A percentile compares a stretch with the other conserved stretches of the same genome.
These are phyloP conservation scores for Cladosporium austrohemisphaericum DNA, from an alignment of 2,329 filamentous ascomycete species.

Conservation along the genomic window DNA sequence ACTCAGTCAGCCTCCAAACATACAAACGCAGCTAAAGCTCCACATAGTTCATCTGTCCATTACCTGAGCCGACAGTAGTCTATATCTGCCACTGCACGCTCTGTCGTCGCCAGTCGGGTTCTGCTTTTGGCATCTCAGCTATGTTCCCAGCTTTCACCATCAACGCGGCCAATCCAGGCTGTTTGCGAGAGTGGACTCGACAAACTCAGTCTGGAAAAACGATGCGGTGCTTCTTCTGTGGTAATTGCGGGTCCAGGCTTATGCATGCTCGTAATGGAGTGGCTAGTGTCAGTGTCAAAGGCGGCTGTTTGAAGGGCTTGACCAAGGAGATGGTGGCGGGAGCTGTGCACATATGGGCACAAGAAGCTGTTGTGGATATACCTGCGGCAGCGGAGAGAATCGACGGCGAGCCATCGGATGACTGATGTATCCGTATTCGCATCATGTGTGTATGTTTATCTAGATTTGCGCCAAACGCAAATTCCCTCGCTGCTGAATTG, in stretches of 20 bases:
- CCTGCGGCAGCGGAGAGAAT: background rate
- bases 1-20: background rate
- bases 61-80: conserved; percentile 6
- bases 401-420: conserved; percentile 14
- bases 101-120: conserved; percentile 16
- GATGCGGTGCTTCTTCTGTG: conserved; percentile 14
- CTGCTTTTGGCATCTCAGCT: conserved; percentile 17
- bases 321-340: conserved; percentile 10
- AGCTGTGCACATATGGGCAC: conserved; percentile 14
- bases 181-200: conserved; percentile 9
- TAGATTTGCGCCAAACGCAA: too few relatives aligned
- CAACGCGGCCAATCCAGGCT: background rate
- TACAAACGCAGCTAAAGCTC: background rate
- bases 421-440: too few relatives aligned
- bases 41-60: conserved; percentile 7
- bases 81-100: conserved; percentile 19
- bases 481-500: too few relatives aligned
- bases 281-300: conserved; percentile 11
- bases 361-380: conserved; percentile 12
- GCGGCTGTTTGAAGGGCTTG: conserved; percentile 1
- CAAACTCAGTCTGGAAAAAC: background rate
- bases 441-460: too few relatives aligned
- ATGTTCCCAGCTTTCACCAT: conserved; percentile 14
- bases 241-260: conserved; percentile 10
- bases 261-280: conserved; percentile 11